These are phyloP conservation scores for Solanum pinnatisectum DNA, from an alignment of 257 asterid species.

Conservation along the genomic window DNA sequence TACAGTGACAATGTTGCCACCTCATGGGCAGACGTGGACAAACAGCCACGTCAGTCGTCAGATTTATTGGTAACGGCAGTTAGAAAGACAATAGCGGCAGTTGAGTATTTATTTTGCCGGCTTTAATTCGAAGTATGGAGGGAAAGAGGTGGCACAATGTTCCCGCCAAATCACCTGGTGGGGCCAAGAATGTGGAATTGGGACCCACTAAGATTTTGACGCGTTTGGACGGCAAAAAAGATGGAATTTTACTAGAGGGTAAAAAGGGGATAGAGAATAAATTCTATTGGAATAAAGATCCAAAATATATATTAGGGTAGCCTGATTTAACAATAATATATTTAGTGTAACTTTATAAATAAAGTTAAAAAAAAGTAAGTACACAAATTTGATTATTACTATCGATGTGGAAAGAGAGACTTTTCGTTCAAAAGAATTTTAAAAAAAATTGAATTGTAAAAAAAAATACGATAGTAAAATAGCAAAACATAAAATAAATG, in stretches of 20 bases:
- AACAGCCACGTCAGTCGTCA: neutral
- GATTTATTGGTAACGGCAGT: neutral
- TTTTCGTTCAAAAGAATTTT: too few species aligned
- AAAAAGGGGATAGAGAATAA: neutral
- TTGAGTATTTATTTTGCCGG: neutral
- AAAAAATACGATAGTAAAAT: too few species aligned
- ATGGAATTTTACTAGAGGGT: neutral
- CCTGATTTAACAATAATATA: neutral
- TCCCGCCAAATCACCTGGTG: constrained; percentile 33
- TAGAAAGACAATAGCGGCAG: constrained; percentile 1
- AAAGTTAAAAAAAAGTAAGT: rapidly evolving
- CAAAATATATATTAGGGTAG: neutral
- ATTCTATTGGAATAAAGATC: neutral
- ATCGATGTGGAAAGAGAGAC: too few species aligned
- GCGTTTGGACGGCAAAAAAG: constrained; percentile 5
- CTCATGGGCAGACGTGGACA: neutral
- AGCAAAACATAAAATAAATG: neutral
- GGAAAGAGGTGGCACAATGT: neutral
- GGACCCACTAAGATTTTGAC: constrained; percentile 3
- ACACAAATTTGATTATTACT: neutral
- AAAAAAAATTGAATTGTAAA: too few species aligned
- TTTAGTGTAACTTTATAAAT: too few species aligned
- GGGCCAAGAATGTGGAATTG: neutral
- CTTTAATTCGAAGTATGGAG: constrained; percentile 9
- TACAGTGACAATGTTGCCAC: neutral